A percentile compares a stretch with the other conserved stretches of the same genome.
These are phyloP conservation scores for Melampsora larici-populina DNA, from an alignment of 1,284 basidiomycete species.

Conservation along the genomic window DNA sequence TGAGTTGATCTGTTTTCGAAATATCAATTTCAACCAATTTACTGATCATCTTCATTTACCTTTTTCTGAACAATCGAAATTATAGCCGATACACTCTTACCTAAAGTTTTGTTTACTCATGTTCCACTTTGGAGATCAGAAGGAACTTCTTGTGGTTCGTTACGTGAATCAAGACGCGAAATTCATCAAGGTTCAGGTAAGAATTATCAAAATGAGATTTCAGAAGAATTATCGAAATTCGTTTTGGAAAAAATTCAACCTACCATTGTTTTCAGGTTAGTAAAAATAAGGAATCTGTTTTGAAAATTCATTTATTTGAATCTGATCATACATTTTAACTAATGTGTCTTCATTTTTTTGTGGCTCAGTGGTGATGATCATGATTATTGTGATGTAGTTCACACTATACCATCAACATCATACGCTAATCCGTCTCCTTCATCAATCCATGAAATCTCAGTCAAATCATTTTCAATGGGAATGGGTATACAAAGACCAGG, in stretches of 20 bases:
- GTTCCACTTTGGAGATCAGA: constrained; percentile 74
- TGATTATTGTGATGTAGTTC: constrained; percentile 76
- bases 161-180: constrained; percentile 64
- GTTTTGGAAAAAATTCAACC: constrained; percentile 67
- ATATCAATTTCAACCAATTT: neutral
- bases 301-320: constrained; percentile 28
- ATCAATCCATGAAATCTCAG: constrained; percentile 66
- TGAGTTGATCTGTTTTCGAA: no score
- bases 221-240: constrained; percentile 68
- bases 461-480: constrained; percentile 78
- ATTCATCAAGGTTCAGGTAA: constrained; percentile 71
- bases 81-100: constrained; percentile 48
- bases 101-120: constrained; percentile 71
- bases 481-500: constrained; percentile 73
- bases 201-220: constrained; percentile 76
- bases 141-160: constrained; percentile 67
- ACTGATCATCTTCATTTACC: constrained; percentile 20
- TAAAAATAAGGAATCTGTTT: neutral
- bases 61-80: constrained; percentile 33
- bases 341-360: constrained; percentile 8
- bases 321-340: constrained; percentile 15
- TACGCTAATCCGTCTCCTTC: constrained; percentile 28
- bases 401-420: constrained; percentile 53
- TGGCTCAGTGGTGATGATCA: constrained; percentile 73
- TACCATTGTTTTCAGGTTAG: constrained; percentile 67